phyloP scores from a whole-genome alignment of 441 rosid species.

The Sinapis alba region DNA sequence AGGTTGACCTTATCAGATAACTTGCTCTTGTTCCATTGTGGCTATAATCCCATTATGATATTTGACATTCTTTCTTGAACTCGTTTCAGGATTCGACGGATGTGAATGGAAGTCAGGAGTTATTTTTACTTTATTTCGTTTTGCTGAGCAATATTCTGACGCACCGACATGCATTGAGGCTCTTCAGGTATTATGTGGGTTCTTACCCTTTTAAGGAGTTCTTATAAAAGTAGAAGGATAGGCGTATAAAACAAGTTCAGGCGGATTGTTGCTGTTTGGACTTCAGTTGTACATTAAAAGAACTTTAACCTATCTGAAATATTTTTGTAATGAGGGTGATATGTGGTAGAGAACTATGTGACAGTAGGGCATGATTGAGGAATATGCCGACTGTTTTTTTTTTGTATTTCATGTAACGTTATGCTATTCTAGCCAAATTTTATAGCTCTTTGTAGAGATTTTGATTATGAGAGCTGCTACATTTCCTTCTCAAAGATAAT shows the following conservation, averaged over 20 bases:
- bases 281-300: neutral
- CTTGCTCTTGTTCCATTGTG: slow-evolving; percentile 8
- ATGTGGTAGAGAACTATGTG: neutral
- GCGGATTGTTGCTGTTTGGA: slow-evolving; percentile 19
- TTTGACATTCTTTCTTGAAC: slow-evolving; percentile 37
- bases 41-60: slow-evolving; percentile 25
- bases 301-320: neutral
- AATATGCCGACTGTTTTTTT: slow-evolving; percentile 13
- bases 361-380: slow-evolving; percentile 10
- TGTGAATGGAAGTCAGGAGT: slow-evolving; percentile 57
- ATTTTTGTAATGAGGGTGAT: slow-evolving; percentile 20
- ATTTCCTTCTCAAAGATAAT: slow-evolving; percentile 19
- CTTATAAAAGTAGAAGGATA: slow-evolving; percentile 24
- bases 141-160: slow-evolving; percentile 54
- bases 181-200: slow-evolving; percentile 66
- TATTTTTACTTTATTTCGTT: slow-evolving; percentile 56
- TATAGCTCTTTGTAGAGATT: slow-evolving; percentile 5
- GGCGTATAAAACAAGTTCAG: slow-evolving; percentile 1
- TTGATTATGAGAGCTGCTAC: slow-evolving; percentile 17
- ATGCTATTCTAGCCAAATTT: neutral
- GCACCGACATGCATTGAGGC: slow-evolving; percentile 80
- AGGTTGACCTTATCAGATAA: slow-evolving; percentile 49
- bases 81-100: slow-evolving; percentile 59
- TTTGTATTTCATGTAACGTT: neutral
- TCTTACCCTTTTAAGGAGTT: slow-evolving; percentile 13